Conservation (phyloP, 2,329 filamentous ascomycete genomes). For the Elsinoe perseae region DNA sequence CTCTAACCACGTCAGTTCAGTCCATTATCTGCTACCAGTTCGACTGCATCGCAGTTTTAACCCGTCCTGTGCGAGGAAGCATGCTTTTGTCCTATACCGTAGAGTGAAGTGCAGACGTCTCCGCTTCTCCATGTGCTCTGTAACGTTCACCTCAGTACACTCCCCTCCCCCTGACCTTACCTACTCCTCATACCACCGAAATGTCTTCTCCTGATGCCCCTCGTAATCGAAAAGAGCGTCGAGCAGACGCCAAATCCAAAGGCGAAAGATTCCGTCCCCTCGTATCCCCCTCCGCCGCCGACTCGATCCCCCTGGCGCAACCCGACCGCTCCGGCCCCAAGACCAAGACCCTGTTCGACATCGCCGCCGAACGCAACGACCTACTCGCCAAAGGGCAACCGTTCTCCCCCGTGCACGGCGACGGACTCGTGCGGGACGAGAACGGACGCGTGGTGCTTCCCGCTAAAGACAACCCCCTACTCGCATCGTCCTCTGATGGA, state of each 20-base stretch:
- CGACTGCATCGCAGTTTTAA: too few relatives aligned
- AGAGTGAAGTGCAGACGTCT: too few relatives aligned
- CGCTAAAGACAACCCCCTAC: background rate
- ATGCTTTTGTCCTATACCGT: too few relatives aligned
- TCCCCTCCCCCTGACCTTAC: background rate
- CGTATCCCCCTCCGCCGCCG: conserved; percentile 36
- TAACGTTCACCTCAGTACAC: too few relatives aligned
- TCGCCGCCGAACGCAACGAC: conserved; percentile 55
- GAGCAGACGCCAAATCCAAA: conserved; percentile 31
- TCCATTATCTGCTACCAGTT: too few relatives aligned
- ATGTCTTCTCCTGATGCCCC: conserved; percentile 22
- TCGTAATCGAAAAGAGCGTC: conserved; percentile 40
- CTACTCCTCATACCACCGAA: background rate
- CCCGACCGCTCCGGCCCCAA: conserved; percentile 58
- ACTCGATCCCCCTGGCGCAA: conserved; percentile 56
- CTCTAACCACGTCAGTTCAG: too few relatives aligned
- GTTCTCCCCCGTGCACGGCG: conserved; percentile 39
- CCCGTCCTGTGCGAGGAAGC: too few relatives aligned
- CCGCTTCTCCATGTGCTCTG: too few relatives aligned
- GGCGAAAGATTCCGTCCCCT: conserved; percentile 29
- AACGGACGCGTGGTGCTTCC: conserved; percentile 28
- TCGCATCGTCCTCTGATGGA: conserved; percentile 14
- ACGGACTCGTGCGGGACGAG: conserved; percentile 27
- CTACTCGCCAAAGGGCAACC: conserved; percentile 42
- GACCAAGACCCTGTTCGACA: conserved; percentile 62